Conservation (phyloP, 129 eudicot species). For the Cynara cardunculus region DNA sequence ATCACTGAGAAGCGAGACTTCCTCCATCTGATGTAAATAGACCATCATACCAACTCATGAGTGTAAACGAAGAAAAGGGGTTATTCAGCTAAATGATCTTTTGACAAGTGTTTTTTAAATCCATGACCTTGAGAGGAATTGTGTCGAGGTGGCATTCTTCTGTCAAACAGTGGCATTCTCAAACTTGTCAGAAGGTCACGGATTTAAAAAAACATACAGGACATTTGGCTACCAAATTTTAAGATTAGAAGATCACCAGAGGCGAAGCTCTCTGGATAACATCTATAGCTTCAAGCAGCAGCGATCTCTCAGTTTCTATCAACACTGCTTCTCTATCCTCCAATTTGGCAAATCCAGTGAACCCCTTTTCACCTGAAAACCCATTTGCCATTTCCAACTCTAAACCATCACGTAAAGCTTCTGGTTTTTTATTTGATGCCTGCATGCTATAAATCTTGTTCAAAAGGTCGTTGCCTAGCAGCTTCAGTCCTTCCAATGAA, state of each 20-base stretch:
- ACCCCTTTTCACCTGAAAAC: conserved; percentile 33
- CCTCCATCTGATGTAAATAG: conserved; percentile 77
- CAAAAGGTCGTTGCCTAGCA: conserved; percentile 40
- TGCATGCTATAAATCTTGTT: conserved; percentile 44
- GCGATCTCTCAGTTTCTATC: conserved; percentile 54
- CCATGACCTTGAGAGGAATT: not conserved
- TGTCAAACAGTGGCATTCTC: not conserved
- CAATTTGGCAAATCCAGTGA: conserved; percentile 56
- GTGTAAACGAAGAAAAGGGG: not conserved
- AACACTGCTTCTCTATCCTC: conserved; percentile 64
- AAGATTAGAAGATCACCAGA: conserved; percentile 86
- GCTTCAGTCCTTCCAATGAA: conserved; percentile 51
- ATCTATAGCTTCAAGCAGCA: conserved; percentile 65
- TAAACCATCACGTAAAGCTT: conserved; percentile 16
- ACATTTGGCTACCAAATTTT: conserved; percentile 45
- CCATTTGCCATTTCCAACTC: conserved; percentile 47
- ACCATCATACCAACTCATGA: conserved; percentile 18
- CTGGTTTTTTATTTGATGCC: conserved; percentile 23
- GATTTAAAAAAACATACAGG: not conserved
- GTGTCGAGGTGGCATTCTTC: not conserved
- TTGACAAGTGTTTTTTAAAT: not conserved
- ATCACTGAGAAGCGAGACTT: conserved; percentile 92
- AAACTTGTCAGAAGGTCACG: not conserved
- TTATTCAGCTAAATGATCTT: not conserved
- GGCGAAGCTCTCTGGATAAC: conserved; percentile 86